Percentiles rank a stretch among this genome's conserved stretches.
phyloP scores from a whole-genome alignment of 371 early-diverging fungal genomes.

The Mortierella sp. region DNA sequence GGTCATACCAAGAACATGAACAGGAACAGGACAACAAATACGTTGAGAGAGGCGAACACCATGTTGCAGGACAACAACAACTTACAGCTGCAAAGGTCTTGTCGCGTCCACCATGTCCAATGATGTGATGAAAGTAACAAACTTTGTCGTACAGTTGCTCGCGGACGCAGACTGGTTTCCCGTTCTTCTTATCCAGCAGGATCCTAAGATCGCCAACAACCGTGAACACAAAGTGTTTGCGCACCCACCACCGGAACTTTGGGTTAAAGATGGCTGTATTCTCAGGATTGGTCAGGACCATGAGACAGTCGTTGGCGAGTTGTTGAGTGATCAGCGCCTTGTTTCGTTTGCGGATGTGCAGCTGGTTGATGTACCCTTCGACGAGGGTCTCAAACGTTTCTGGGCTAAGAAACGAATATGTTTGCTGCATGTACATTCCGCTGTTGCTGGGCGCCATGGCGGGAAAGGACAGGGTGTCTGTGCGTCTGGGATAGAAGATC shows the following conservation, averaged over 20 bases:
- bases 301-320: slow-evolving; percentile 49
- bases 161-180: slow-evolving; percentile 49
- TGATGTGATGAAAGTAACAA: slow-evolving; percentile 50
- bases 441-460: slow-evolving; percentile 28
- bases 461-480: not conserved
- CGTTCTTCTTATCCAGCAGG: slow-evolving; percentile 49
- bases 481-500: not conserved
- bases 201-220: slow-evolving; percentile 51
- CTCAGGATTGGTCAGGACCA: slow-evolving; percentile 51
- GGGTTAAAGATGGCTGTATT: slow-evolving; percentile 53
- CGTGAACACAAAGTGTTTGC: slow-evolving; percentile 52
- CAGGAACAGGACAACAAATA: slow-evolving; percentile 1
- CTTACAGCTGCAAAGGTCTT: slow-evolving; percentile 54
- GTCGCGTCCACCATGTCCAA: slow-evolving; percentile 53
- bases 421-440: slow-evolving; percentile 37
- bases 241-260: slow-evolving; percentile 53
- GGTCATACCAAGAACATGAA: too few relatives aligned
- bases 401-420: slow-evolving; percentile 49
- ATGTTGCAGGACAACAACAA: slow-evolving; percentile 1
- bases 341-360: slow-evolving; percentile 49
- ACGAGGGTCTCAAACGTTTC: slow-evolving; percentile 51
- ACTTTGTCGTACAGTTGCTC: slow-evolving; percentile 52
- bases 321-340: slow-evolving; percentile 49
- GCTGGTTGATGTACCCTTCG: slow-evolving; percentile 49
- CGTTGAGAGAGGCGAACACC: not conserved